Evolutionary conservation across 768 basidiomycete species (phyloP).

Genomic region (Agaricus sinodeliciosus): DNA sequence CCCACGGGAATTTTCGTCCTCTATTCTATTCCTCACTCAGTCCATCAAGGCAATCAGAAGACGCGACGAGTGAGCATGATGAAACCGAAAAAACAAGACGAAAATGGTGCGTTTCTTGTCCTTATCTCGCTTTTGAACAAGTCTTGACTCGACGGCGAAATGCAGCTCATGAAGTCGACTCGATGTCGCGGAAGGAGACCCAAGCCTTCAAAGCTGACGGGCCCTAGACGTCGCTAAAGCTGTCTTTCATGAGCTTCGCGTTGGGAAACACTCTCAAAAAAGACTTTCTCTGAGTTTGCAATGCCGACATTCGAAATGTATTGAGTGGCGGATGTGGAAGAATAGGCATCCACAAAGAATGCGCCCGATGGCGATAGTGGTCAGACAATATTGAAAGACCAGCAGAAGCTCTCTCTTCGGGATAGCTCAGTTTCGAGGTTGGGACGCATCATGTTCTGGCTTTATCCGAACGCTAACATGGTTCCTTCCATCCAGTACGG

Average conservation of each 20-base stretch:
- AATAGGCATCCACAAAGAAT: constrained; percentile 47
- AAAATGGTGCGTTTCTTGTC: constrained; percentile 61
- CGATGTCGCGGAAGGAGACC: constrained; percentile 79
- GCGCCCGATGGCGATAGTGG: constrained; percentile 20
- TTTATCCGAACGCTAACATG: not conserved
- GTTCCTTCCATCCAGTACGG: constrained; percentile 46
- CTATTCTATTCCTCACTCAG: constrained; percentile 9
- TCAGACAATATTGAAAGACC: constrained; percentile 63
- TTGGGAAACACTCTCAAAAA: not conserved
- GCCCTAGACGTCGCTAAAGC: constrained; percentile 57
- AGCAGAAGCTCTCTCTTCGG: constrained; percentile 64
- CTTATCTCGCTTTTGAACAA: not conserved
- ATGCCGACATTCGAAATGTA: constrained; percentile 79
- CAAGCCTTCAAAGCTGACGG: constrained; percentile 70
- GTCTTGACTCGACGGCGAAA: not conserved
- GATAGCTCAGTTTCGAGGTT: constrained; percentile 78
- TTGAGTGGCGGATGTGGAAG: constrained; percentile 96
- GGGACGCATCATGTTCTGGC: constrained; percentile 5
- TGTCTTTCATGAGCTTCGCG: constrained; percentile 77
- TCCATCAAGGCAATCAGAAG: constrained; percentile 68
- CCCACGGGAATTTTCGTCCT: not conserved
- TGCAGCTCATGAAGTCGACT: constrained; percentile 81
- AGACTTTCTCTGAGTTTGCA: constrained; percentile 62
- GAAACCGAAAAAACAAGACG: constrained; percentile 88
- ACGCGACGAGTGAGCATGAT: constrained; percentile 75